These are phyloP conservation scores for Fraxinus sp. DNA, from an alignment of 305 asterid species.

Conservation along the genomic window DNA sequence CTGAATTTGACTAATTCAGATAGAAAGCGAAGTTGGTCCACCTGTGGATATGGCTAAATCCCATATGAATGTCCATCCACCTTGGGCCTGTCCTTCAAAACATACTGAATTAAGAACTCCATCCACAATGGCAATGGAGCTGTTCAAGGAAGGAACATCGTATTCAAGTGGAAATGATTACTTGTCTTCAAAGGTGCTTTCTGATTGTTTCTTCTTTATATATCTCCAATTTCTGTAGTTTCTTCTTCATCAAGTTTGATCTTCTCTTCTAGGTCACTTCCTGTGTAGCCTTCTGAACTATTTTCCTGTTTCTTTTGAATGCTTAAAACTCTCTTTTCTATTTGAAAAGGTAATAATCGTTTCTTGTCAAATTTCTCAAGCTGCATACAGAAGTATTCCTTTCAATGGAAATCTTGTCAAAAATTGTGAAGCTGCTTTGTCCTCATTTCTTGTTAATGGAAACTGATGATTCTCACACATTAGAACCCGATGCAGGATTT, in stretches of 20 bases:
- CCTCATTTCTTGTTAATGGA: neutral
- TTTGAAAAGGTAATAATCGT: neutral
- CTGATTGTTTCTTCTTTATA: constrained; percentile 14
- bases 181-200: constrained; percentile 53
- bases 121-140: constrained; percentile 38
- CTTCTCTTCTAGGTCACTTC: constrained; percentile 11
- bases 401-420: constrained; percentile 7
- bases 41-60: constrained; percentile 71
- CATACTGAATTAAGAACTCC: constrained; percentile 51
- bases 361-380: neutral
- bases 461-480: neutral
- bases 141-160: constrained; percentile 49
- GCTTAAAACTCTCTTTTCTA: neutral
- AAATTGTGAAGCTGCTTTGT: neutral
- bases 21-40: constrained; percentile 53
- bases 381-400: neutral
- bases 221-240: constrained; percentile 5
- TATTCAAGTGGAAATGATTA: constrained; percentile 45
- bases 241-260: constrained; percentile 12
- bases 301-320: neutral
- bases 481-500: neutral
- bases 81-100: constrained; percentile 66
- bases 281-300: constrained; percentile 8
- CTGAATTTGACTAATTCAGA: constrained; percentile 34
- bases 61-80: constrained; percentile 66